Evolutionary conservation across 2,329 filamentous ascomycete species (phyloP).

Genomic region (Furcasterigmium sp.): DNA sequence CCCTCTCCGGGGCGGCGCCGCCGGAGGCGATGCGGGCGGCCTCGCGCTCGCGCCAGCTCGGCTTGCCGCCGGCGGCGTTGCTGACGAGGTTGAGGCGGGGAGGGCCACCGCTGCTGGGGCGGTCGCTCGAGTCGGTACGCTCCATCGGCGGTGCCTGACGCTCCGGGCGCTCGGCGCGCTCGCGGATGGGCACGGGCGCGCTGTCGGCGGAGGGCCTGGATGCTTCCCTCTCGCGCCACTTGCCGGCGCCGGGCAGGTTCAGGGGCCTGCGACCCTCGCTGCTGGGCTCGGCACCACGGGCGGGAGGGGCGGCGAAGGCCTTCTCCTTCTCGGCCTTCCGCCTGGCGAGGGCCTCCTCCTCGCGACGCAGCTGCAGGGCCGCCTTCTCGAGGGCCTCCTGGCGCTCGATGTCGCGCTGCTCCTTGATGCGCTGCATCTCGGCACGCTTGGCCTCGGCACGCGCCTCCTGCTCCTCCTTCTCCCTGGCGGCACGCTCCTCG

Average conservation of each 20-base stretch:
- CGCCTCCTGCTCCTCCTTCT: constrained; percentile 79
- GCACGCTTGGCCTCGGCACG: constrained; percentile 76
- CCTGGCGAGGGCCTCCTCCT: constrained; percentile 81
- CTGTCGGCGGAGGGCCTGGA: constrained; percentile 22
- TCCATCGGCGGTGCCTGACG: constrained; percentile 24
- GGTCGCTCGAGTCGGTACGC: constrained; percentile 43
- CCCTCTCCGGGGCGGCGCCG: constrained; percentile 33
- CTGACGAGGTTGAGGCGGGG: constrained; percentile 58
- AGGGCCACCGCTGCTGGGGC: constrained; percentile 36
- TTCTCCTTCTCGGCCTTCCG: constrained; percentile 61
- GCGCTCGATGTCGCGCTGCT: constrained; percentile 60
- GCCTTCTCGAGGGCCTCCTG: constrained; percentile 63
- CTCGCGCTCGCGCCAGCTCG: constrained; percentile 71
- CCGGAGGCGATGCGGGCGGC: constrained; percentile 37
- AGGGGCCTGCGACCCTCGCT: constrained; percentile 16
- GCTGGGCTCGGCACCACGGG: constrained; percentile 25
- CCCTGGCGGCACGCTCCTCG: constrained; percentile 72
- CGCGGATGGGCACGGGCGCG: constrained; percentile 19
- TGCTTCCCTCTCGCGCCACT: constrained; percentile 37
- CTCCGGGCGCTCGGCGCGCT: constrained; percentile 14
- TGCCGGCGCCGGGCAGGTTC: constrained; percentile 27
- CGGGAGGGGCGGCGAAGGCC: constrained; percentile 30
- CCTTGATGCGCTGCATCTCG: constrained; percentile 61
- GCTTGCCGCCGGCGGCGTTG: constrained; percentile 52
- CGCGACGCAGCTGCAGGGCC: constrained; percentile 70